A percentile compares a stretch with the other conserved stretches of the same genome.
These are phyloP conservation scores for Talinum fruticosum DNA, from an alignment of 148 eudicot genomes.

Conservation along the genomic window DNA sequence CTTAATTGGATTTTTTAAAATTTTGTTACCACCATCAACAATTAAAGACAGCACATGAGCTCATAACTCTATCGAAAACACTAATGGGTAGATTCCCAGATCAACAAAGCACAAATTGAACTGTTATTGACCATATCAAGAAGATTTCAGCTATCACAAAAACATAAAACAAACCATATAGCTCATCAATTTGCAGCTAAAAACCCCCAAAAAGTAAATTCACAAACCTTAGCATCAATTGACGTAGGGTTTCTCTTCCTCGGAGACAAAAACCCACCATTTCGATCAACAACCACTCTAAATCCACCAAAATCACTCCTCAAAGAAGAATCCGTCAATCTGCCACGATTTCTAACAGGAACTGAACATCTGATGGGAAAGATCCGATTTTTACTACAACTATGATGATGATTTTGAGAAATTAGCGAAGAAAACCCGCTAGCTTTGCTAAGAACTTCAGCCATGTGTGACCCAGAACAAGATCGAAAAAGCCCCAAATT, in stretches of 20 bases:
- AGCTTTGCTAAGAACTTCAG: constrained; percentile 27
- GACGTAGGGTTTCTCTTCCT: constrained; percentile 22
- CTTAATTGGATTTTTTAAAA: too few relatives aligned
- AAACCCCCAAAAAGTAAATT: not conserved
- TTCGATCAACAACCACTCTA: constrained; percentile 25
- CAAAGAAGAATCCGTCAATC: constrained; percentile 25
- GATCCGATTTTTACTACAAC: not conserved
- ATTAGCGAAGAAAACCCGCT: constrained; percentile 22
- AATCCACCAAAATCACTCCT: constrained; percentile 37
- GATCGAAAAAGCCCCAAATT: not conserved
- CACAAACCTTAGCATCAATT: constrained; percentile 41
- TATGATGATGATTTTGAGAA: constrained; percentile 13
- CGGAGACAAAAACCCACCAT: constrained; percentile 12
- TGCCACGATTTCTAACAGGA: constrained; percentile 21
- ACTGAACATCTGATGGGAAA: constrained; percentile 22
- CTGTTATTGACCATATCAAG: not conserved
- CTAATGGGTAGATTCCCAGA: not conserved
- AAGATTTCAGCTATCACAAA: not conserved
- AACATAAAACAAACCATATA: constrained; percentile 6
- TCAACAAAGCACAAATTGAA: not conserved
- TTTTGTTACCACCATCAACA: not conserved
- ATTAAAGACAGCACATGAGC: not conserved
- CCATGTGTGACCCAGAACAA: constrained; percentile 15
- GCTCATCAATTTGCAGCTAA: not conserved
- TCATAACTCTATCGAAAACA: not conserved